A percentile compares a stretch with the other conserved stretches of the same genome.
These are phyloP conservation scores for Colletotrichum lupini DNA, from an alignment of 2,329 filamentous ascomycete species.

Conservation along the genomic window DNA sequence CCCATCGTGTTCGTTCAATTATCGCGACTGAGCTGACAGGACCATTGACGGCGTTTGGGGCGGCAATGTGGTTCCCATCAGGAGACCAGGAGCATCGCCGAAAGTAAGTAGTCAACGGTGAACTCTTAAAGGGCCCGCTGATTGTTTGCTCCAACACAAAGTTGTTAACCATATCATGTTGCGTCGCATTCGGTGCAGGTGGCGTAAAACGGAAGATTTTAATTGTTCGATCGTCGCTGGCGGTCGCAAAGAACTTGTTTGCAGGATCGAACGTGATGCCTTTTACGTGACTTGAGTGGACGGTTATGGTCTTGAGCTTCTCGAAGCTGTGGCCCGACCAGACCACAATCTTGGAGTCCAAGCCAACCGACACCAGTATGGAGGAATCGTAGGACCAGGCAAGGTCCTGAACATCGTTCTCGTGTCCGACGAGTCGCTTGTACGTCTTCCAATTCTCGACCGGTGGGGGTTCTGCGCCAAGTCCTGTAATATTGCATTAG, in stretches of 20 bases:
- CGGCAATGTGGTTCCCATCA: slow-evolving; percentile 95
- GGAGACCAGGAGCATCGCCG: slow-evolving; percentile 97
- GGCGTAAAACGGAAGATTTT: slow-evolving; percentile 97
- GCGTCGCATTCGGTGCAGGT: slow-evolving; percentile 88
- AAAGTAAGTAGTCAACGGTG: slow-evolving; percentile 96
- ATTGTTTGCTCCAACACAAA: slow-evolving; percentile 96
- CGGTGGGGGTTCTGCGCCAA: slow-evolving; percentile 77
- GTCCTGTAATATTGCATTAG: slow-evolving; percentile 29
- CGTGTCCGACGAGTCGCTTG: slow-evolving; percentile 92
- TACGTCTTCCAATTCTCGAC: slow-evolving; percentile 99
- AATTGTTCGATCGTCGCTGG: slow-evolving; percentile 95
- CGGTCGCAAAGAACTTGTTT: slow-evolving; percentile 99
- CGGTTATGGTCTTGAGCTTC: slow-evolving; percentile 92
- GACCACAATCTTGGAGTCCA: slow-evolving; percentile 97
- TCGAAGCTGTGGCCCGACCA: slow-evolving; percentile 99
- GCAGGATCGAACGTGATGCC: slow-evolving; percentile 98
- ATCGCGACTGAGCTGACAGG: slow-evolving; percentile 98
- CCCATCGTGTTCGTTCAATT: slow-evolving; percentile 91
- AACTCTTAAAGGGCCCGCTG: slow-evolving; percentile 85
- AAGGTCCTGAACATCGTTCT: slow-evolving; percentile 98
- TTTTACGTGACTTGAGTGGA: slow-evolving; percentile 98
- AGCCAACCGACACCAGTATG: slow-evolving; percentile 91
- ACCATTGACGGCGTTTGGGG: slow-evolving; percentile 95
- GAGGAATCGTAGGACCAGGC: slow-evolving; percentile 98
- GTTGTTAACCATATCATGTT: slow-evolving; percentile 96